phyloP scores from a whole-genome alignment of 306 rosid species.

The Pyrus betulifolia region DNA sequence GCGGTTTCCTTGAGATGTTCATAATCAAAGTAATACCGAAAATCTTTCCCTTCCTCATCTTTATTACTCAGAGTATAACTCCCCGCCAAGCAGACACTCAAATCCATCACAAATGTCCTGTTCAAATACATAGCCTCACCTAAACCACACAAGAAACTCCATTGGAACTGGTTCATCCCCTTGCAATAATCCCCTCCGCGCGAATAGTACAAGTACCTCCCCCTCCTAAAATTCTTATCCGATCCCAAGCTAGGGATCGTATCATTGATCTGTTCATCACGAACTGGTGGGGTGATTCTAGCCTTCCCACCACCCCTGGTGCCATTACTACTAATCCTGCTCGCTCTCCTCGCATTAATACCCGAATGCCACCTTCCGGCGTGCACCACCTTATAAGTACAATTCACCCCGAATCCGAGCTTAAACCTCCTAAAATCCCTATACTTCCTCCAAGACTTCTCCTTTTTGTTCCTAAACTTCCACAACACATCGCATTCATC shows the following conservation, averaged over 20 bases:
- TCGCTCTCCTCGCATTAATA: conserved; percentile 55
- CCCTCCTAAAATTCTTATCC: conserved; percentile 64
- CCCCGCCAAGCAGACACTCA: conserved; percentile 68
- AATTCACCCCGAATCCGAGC: conserved; percentile 44
- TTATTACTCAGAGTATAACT: conserved; percentile 61
- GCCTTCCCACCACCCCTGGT: conserved; percentile 10
- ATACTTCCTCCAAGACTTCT: conserved; percentile 91
- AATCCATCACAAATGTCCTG: conserved; percentile 93
- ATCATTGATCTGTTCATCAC: conserved; percentile 89
- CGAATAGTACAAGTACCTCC: conserved; percentile 87
- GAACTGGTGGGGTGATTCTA: conserved; percentile 4
- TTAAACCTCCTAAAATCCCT: conserved; percentile 83
- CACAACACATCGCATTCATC: conserved; percentile 84
- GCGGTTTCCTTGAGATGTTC: conserved; percentile 92
- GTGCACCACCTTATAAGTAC: conserved; percentile 63
- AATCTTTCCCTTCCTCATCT: conserved; percentile 94
- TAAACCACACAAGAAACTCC: conserved; percentile 97
- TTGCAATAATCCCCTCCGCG: conserved; percentile 97
- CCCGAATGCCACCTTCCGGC: conserved; percentile 92
- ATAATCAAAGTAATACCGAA: conserved; percentile 87
- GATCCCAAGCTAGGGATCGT: conserved; percentile 82
- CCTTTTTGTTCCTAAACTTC: conserved; percentile 85
- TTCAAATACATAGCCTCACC: conserved; percentile 95
- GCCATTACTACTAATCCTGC: conserved; percentile 11
- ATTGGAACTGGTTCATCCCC: conserved; percentile 89